phyloP scores from a whole-genome alignment of 495 filamentous ascomycete species.

The Xylaria flabelliformis region DNA sequence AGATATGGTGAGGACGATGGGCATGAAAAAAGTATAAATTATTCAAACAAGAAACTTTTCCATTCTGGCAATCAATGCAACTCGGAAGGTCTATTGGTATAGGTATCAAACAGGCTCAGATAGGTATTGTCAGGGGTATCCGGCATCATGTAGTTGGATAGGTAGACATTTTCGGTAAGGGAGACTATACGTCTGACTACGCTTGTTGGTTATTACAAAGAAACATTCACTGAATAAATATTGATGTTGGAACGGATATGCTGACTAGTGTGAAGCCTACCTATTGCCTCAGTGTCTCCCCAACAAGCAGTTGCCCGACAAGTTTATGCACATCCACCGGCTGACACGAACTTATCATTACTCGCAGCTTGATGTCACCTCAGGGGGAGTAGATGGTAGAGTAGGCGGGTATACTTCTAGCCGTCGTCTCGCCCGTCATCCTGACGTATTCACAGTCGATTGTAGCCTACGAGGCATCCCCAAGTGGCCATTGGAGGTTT shows the following conservation, averaged over 20 bases:
- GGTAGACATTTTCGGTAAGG: not conserved
- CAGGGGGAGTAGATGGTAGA: not conserved
- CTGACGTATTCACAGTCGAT: not conserved
- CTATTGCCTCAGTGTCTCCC: not conserved
- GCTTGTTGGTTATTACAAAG: not conserved
- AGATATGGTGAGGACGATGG: not conserved
- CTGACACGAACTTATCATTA: not conserved
- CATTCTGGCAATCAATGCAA: not conserved
- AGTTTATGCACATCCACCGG: not conserved
- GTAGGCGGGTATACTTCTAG: not conserved
- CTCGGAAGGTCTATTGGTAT: not conserved
- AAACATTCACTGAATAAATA: not conserved
- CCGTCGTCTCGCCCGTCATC: not conserved
- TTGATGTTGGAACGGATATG: not conserved
- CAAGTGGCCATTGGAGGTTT: not conserved
- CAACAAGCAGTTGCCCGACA: not conserved
- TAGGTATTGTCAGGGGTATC: not conserved
- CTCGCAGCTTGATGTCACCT: not conserved
- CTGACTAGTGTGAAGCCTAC: too few relatives aligned
- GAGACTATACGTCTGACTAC: not conserved
- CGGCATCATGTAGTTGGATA: not conserved
- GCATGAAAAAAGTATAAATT: not conserved
- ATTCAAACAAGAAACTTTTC: not conserved
- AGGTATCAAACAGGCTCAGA: not conserved
- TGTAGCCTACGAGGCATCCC: not conserved